Percentiles rank a stretch among this genome's conserved stretches.
These are phyloP conservation scores for Eutypa lata DNA, from an alignment of 2,329 filamentous ascomycete species.

Conservation along the genomic window DNA sequence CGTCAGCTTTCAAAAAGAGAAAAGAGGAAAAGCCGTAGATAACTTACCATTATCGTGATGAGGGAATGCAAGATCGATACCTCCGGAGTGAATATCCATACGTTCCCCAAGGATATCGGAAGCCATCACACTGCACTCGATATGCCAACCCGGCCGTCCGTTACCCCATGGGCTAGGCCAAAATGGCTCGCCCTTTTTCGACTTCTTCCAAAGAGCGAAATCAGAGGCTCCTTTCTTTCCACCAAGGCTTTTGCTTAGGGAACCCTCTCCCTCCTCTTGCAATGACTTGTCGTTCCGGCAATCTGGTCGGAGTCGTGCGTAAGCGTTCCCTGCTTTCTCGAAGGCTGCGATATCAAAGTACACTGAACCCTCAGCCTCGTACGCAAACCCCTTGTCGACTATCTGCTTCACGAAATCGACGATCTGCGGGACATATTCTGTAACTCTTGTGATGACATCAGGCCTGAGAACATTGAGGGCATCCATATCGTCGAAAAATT, in stretches of 20 bases:
- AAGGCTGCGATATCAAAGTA: constrained; percentile 92
- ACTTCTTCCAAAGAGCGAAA: constrained; percentile 92
- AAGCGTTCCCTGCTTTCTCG: constrained; percentile 78
- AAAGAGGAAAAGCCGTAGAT: neutral
- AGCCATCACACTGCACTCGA: constrained; percentile 95
- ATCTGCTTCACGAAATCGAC: constrained; percentile 80
- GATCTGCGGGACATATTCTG: constrained; percentile 86
- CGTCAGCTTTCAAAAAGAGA: constrained; percentile 68
- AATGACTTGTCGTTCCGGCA: constrained; percentile 80
- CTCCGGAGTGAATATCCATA: constrained; percentile 92
- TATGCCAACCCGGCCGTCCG: constrained; percentile 92
- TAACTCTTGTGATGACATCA: constrained; percentile 83
- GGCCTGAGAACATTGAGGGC: constrained; percentile 81
- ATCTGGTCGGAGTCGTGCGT: constrained; percentile 81
- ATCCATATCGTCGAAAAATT: constrained; percentile 86
- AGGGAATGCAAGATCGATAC: constrained; percentile 82
- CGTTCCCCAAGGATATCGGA: constrained; percentile 78
- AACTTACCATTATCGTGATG: constrained; percentile 75
- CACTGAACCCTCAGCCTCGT: constrained; percentile 77
- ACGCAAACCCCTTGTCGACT: constrained; percentile 82
- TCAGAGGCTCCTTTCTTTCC: constrained; percentile 76
- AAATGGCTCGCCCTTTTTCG: constrained; percentile 85
- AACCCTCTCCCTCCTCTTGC: constrained; percentile 86
- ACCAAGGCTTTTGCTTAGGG: constrained; percentile 59
- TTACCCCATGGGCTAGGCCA: constrained; percentile 88